phyloP scores from a whole-genome alignment of 176 grass and related monocot species.

The Eragrostis curvula region DNA sequence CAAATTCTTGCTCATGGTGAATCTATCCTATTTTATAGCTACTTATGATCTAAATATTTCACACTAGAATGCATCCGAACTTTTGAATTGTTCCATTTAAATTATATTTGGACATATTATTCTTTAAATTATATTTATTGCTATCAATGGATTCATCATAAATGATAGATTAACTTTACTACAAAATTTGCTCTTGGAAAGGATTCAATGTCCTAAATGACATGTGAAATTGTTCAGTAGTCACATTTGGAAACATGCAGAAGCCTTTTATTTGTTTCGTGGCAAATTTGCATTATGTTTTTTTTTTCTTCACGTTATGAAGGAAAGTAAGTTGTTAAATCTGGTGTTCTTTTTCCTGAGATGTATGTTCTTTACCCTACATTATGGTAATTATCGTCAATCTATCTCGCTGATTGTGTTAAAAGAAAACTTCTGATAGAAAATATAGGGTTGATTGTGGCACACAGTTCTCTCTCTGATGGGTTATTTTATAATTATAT shows the following conservation, averaged over 20 bases:
- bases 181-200: too few relatives aligned
- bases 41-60: neutral
- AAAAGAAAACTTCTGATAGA: neutral
- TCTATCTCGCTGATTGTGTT: neutral
- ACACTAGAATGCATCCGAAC: neutral
- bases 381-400: neutral
- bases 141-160: neutral
- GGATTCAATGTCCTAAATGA: neutral
- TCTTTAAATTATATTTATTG: too few relatives aligned
- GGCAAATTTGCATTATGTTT: neutral
- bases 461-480: conserved; percentile 1
- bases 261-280: neutral
- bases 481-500: conserved; percentile 7
- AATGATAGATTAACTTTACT: neutral
- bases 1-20: neutral
- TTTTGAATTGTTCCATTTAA: too few relatives aligned
- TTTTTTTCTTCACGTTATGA: too few relatives aligned
- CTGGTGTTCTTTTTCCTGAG: neutral
- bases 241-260: neutral
- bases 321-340: neutral
- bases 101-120: neutral
- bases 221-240: neutral
- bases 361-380: neutral
- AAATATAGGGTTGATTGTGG: neutral
- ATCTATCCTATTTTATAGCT: neutral